Percentiles rank a stretch among this genome's conserved stretches.
Evolutionary conservation across 192 early-diverging fungal species (phyloP).

Genomic region (Podila minutissima): DNA sequence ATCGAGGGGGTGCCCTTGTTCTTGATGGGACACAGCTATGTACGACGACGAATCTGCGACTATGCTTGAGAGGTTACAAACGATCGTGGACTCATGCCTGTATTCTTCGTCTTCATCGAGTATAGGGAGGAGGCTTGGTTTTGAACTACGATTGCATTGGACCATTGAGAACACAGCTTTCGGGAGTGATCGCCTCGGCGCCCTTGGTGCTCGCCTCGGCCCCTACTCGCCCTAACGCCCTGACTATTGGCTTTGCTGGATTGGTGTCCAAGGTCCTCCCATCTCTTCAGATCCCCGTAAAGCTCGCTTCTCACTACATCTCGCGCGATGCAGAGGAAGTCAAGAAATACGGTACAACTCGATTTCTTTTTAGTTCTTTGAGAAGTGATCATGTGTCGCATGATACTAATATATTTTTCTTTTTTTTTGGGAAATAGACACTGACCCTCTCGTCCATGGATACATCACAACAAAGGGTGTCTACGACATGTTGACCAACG

Average conservation of each 20-base stretch:
- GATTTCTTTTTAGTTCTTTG: too few relatives aligned
- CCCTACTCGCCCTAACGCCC: constrained; percentile 32
- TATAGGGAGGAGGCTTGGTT: constrained; percentile 62
- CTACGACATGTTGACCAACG: constrained; percentile 61
- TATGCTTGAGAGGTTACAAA: neutral
- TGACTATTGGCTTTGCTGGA: constrained; percentile 45
- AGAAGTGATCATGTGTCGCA: too few relatives aligned
- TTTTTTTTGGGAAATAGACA: too few relatives aligned
- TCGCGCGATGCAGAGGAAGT: constrained; percentile 56
- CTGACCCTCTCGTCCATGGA: constrained; percentile 67
- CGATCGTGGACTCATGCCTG: neutral
- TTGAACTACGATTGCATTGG: constrained; percentile 61
- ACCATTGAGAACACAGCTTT: constrained; percentile 42
- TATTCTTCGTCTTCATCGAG: neutral
- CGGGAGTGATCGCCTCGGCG: constrained; percentile 68
- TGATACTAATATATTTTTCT: too few relatives aligned
- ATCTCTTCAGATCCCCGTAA: constrained; percentile 51
- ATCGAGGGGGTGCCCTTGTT: constrained; percentile 54
- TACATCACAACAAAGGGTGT: constrained; percentile 55
- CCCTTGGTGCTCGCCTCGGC: constrained; percentile 40
- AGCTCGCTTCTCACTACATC: constrained; percentile 54
- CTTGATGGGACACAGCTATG: constrained; percentile 64
- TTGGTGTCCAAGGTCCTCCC: constrained; percentile 53
- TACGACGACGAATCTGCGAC: neutral
- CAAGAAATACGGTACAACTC: constrained; percentile 49